Conservation (phyloP, 768 basidiomycete species). For the Boletellus emodensis region DNA sequence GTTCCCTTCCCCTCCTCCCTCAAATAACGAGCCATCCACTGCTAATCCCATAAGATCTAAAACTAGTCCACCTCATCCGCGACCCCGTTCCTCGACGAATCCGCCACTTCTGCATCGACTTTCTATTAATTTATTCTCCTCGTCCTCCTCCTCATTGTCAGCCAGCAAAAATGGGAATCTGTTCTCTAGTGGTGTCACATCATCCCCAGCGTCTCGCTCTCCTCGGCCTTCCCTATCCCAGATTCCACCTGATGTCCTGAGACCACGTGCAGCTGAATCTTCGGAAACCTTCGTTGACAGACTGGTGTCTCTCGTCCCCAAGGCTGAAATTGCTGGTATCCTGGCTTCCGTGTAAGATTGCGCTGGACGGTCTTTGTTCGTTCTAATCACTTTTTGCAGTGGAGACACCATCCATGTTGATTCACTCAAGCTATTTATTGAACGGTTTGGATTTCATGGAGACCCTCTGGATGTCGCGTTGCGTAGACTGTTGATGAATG, state of each 20-base stretch:
- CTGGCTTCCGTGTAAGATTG: constrained; percentile 70
- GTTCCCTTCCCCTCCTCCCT: constrained; percentile 12
- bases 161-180: constrained; percentile 12
- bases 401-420: constrained; percentile 63
- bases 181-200: constrained; percentile 7
- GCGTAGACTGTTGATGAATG: constrained; percentile 84
- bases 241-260: constrained; percentile 43
- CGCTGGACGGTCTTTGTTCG: constrained; percentile 1
- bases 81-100: constrained; percentile 54
- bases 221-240: constrained; percentile 44
- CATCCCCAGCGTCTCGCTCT: constrained; percentile 35
- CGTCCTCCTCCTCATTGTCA: constrained; percentile 40
- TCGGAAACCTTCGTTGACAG: constrained; percentile 67
- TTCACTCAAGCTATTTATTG: constrained; percentile 70
- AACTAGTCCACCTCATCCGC: constrained; percentile 34
- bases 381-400: constrained; percentile 38
- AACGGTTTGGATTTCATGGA: constrained; percentile 69
- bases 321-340: constrained; percentile 75
- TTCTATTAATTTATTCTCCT: constrained; percentile 61
- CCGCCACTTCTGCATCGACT: constrained; percentile 68
- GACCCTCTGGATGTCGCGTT: constrained; percentile 91
- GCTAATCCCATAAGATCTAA: constrained; percentile 13
- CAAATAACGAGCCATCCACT: constrained; percentile 3
- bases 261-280: constrained; percentile 60
- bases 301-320: constrained; percentile 59